Percentiles rank a stretch among this genome's conserved stretches.
These are phyloP conservation scores for Clavispora santaluciae DNA, from an alignment of 805 yeast genomes.

Conservation along the genomic window DNA sequence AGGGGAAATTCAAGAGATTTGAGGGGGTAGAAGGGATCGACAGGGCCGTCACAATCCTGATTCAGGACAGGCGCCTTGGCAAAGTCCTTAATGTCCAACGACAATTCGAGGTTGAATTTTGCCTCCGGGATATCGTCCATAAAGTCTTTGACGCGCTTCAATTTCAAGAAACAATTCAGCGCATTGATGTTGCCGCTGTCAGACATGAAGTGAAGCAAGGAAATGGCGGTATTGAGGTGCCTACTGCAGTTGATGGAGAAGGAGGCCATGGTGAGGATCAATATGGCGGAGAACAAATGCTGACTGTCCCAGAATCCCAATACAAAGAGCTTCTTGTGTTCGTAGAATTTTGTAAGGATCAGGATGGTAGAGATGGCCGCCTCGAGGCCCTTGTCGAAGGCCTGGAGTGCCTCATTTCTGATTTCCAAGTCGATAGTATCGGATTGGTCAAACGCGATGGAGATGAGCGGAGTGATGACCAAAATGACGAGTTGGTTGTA, in stretches of 20 bases:
- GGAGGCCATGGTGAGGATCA: slow-evolving; percentile 23
- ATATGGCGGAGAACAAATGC: slow-evolving; percentile 31
- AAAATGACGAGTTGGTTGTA: slow-evolving; percentile 31
- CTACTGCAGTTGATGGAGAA: slow-evolving; percentile 2
- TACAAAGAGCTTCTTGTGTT: slow-evolving; percentile 24
- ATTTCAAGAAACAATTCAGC: slow-evolving; percentile 23
- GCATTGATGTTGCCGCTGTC: slow-evolving; percentile 33
- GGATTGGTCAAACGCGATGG: slow-evolving; percentile 24
- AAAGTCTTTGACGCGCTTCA: slow-evolving; percentile 21
- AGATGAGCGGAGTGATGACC: slow-evolving; percentile 31
- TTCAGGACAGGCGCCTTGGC: background rate
- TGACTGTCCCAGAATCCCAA: slow-evolving; percentile 40
- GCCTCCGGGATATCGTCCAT: slow-evolving; percentile 23
- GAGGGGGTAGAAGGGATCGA: background rate
- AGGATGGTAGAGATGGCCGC: slow-evolving; percentile 29
- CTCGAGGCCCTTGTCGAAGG: slow-evolving; percentile 25
- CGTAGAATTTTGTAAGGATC: slow-evolving; percentile 24
- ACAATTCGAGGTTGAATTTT: slow-evolving; percentile 17
- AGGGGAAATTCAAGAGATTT: background rate
- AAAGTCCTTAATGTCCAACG: slow-evolving; percentile 11
- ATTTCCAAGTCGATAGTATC: slow-evolving; percentile 20
- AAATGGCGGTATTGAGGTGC: slow-evolving; percentile 14
- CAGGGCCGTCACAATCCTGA: background rate
- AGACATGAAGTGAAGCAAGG: slow-evolving; percentile 32
- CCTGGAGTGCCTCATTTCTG: slow-evolving; percentile 19